Base-by-base conservation (phyloP, 768 basidiomycete genomes). In the Harrya chromipes region DNA sequence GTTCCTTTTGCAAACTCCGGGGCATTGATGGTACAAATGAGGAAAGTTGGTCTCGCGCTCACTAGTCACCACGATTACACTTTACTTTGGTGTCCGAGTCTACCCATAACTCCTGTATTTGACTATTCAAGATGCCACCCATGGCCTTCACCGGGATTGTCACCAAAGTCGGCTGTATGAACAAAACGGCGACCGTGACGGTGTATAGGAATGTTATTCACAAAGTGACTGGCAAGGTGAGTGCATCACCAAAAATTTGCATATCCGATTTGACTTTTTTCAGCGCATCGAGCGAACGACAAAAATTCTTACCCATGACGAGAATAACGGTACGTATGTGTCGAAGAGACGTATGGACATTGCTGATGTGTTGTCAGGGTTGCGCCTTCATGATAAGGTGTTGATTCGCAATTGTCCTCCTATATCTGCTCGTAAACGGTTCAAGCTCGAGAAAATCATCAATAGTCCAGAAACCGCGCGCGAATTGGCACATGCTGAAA, bases 171-270 rank as follows among this genome's bases (percentile, higher is more conserved):
- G 89, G 90, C 9, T 80, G 75, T 56, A 92, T 92, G 89, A 74
- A 83, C 47, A 91, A 90, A 65, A 92, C 90, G 0, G 90, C 79
- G 13, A 92, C 90, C 0, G 89, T 92, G 41, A 84, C 86, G 1
- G 88, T 92, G 8, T 82, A 85, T 20, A 79, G 90, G 49, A 81
- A 76, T 73, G 74, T 86, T 34, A 68, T 80, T n/a, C 88, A 92
- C 61, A 78, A 79, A 52, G 61, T 80, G 40, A 91, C 89, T 5
- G 83, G 85, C 57, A 92, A 92, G 77, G 90, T 90, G 55, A 56
- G 75, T 64, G 17, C 10, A 6, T 20, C 14, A 38, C 21, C 43
- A 39, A 37, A 36, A 4, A 17, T 13, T 20, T 19, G 46, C 10
- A 17, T 6, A 27, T 41, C 24, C 39, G 40, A 29, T 23, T 27